Percentiles rank a stretch among this genome's conserved stretches.
phyloP scores from a whole-genome alignment of 1,139 yeast genomes.

The Yamadazyma songkhlaensis region DNA sequence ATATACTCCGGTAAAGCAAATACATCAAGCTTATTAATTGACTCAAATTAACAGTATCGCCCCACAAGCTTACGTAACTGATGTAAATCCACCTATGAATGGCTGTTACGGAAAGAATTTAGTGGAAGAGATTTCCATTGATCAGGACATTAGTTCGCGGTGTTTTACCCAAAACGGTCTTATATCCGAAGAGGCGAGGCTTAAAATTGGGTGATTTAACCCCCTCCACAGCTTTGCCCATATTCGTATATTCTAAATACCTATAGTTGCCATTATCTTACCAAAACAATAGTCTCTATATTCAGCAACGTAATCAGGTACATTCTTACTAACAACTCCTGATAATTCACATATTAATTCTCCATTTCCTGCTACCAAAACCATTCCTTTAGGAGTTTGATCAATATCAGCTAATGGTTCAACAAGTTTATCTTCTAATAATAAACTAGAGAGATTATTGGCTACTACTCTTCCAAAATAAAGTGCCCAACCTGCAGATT shows the following conservation, averaged over 20 bases:
- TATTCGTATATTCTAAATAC: constrained; percentile 7
- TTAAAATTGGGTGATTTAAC: too few relatives aligned
- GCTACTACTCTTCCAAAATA: constrained; percentile 44
- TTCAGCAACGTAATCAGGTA: constrained; percentile 35
- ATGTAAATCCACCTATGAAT: too few relatives aligned
- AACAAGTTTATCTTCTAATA: constrained; percentile 27
- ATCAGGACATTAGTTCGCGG: too few relatives aligned
- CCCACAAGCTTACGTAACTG: too few relatives aligned
- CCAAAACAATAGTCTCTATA: constrained; percentile 37
- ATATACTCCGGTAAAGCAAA: too few relatives aligned
- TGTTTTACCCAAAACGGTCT: too few relatives aligned
- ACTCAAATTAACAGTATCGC: too few relatives aligned
- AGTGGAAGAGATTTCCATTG: too few relatives aligned
- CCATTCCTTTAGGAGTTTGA: constrained; percentile 42
- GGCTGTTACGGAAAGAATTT: too few relatives aligned
- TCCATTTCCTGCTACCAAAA: constrained; percentile 40
- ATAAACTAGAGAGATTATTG: constrained; percentile 32
- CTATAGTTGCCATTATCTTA: constrained; percentile 20
- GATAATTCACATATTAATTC: constrained; percentile 39
- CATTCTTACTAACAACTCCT: constrained; percentile 35
- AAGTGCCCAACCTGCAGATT: constrained; percentile 50
- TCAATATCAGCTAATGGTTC: constrained; percentile 37
- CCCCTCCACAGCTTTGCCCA: too few relatives aligned
- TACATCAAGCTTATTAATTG: too few relatives aligned
- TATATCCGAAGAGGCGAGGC: too few relatives aligned